Percentiles rank a stretch among this genome's conserved stretches.
Evolutionary conservation across 331 rosid genomes (phyloP).

Genomic region (Malus hybrid): DNA sequence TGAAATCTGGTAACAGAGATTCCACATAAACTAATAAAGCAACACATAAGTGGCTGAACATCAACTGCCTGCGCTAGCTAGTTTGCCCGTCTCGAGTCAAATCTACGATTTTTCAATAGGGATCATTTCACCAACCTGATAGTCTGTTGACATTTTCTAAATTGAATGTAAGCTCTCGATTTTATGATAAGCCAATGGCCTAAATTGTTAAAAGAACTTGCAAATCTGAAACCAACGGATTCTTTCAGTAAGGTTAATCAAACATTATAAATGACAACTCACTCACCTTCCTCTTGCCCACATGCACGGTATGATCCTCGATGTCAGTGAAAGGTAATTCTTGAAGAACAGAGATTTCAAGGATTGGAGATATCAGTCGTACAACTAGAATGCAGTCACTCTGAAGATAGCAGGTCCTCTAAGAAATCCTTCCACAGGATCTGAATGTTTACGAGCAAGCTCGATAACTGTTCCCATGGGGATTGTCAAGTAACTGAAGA

Average conservation of each 20-base stretch:
- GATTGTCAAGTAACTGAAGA: too few species aligned
- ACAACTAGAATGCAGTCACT: not conserved
- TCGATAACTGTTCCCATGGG: too few species aligned
- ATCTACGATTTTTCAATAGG: too few species aligned
- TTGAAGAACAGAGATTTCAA: not conserved
- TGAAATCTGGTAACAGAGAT: too few species aligned
- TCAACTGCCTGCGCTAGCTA: too few species aligned
- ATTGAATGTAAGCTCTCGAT: not conserved
- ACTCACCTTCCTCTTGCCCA: not conserved
- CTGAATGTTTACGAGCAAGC: not conserved
- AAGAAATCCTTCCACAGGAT: not conserved
- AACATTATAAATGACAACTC: not conserved
- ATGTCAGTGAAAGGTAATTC: not conserved
- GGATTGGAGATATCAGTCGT: not conserved
- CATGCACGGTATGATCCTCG: not conserved
- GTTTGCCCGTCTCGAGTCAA: too few species aligned
- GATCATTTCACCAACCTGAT: too few species aligned
- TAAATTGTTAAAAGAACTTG: not conserved
- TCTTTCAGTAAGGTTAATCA: not conserved
- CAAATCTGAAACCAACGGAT: not conserved
- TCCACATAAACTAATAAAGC: too few species aligned
- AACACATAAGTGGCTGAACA: too few species aligned
- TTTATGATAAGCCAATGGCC: not conserved
- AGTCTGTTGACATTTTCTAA: too few species aligned
- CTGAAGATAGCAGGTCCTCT: not conserved